Percentiles rank a stretch among this genome's conserved stretches.
phyloP scores from a whole-genome alignment of 495 filamentous ascomycete genomes.

The Zalerion maritima region DNA sequence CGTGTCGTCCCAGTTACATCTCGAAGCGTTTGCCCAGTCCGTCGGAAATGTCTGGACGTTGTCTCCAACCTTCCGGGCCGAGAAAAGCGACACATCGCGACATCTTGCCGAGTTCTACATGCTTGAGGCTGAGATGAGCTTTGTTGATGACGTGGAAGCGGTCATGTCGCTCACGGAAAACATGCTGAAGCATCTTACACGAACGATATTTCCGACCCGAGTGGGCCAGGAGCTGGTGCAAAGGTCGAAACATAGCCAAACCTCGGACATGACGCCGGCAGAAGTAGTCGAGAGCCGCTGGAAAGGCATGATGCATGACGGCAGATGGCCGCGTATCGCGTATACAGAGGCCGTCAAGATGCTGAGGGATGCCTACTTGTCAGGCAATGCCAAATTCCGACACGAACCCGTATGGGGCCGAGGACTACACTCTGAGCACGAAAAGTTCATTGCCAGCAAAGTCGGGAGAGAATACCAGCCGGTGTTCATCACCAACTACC shows the following conservation, averaged over 20 bases:
- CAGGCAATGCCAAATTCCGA: constrained; percentile 43
- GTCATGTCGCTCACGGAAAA: constrained; percentile 71
- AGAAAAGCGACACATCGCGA: constrained; percentile 84
- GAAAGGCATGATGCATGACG: constrained; percentile 41
- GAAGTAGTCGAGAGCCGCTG: constrained; percentile 52
- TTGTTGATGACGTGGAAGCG: constrained; percentile 49
- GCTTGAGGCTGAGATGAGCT: constrained; percentile 82
- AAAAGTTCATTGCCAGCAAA: constrained; percentile 65
- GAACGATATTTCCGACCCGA: constrained; percentile 36
- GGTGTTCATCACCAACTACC: constrained; percentile 90
- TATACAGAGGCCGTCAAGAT: constrained; percentile 63
- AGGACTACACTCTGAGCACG: constrained; percentile 82
- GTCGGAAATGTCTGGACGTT: constrained; percentile 87
- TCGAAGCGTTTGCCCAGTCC: constrained; percentile 82
- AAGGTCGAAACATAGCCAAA: constrained; percentile 22
- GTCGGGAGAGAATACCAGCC: constrained; percentile 51
- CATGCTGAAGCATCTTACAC: constrained; percentile 50
- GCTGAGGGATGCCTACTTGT: constrained; percentile 49
- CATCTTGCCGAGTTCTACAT: constrained; percentile 98
- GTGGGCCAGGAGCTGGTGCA: constrained; percentile 49
- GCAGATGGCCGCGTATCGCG: constrained; percentile 66
- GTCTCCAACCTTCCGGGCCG: constrained; percentile 85
- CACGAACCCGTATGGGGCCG: constrained; percentile 53
- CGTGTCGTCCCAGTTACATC: constrained; percentile 86
- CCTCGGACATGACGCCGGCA: constrained; percentile 17